Base-by-base conservation (phyloP, 306 rosid genomes). In the Styphnolobium japonicum region DNA sequence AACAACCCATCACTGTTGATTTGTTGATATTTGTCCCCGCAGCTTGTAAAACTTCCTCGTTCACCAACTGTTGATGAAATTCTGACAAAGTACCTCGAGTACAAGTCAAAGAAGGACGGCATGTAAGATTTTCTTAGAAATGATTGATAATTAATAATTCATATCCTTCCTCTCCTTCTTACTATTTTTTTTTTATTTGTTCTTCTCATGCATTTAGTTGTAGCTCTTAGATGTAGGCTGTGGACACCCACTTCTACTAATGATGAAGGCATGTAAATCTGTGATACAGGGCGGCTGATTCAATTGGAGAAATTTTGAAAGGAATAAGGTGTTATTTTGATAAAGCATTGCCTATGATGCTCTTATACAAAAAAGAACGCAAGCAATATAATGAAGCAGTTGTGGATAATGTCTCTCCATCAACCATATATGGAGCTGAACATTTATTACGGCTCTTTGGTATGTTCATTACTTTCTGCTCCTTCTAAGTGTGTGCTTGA, bases 61-160 rank as follows among this genome's bases (percentile, higher is more conserved):
- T 87, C 98, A n/a, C 99, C 99, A 34, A 91, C 97, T 19, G 91
- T 96, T 62, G 99, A 96, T 88, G 98, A 93, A 23, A 93, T 96
- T 83, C 80, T 96, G 86, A 80, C 91, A 0, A 91, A 89, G 88
- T 96, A 89, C 87, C 92, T 93, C 29, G 99, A 96, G 42, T 89
- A 86, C 89, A 92, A 94, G 66, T 77, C 94, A 78, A 93, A 93
- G 88, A 93, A 93, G 87, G 99, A 96, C 67, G 88, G 94, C 85
- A 73, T 77, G 99, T 96, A 91, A 88, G n/a, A n/a, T n/a, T n/a
- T n/a, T n/a, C n/a, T n/a, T n/a, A n/a, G 99, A 75, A 65, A 51
- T 53, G 18, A 29, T 71, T 55, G 65, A 67, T 69, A 45, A 27
- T 74, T 68, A 48, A 51, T 58, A 46, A 55, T 37, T 79, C 37